phyloP scores from a whole-genome alignment of 208 protist genomes.

The Crithidia mellificae region DNA sequence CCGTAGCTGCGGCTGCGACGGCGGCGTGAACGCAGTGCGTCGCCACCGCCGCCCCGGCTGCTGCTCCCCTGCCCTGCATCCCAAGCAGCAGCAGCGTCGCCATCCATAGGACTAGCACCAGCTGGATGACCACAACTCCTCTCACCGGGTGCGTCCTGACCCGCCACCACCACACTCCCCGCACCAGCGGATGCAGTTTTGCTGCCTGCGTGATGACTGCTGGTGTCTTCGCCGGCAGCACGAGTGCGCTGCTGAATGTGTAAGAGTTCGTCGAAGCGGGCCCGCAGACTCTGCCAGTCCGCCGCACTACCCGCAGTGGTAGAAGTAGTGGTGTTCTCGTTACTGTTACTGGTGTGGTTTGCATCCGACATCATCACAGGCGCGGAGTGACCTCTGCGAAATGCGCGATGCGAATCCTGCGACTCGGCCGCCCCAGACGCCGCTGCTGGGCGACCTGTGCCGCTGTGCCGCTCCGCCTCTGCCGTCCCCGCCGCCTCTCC shows the following conservation, averaged over 20 bases:
- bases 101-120: too few relatives aligned
- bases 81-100: background rate
- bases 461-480: too few relatives aligned
- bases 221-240: background rate
- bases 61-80: too few relatives aligned
- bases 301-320: too few relatives aligned
- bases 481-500: too few relatives aligned
- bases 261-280: conserved; percentile 33
- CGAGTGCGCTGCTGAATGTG: conserved; percentile 25
- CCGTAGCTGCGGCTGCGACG: conserved; percentile 8
- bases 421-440: background rate
- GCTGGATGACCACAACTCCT: too few relatives aligned
- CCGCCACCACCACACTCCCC: too few relatives aligned
- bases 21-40: conserved; percentile 6
- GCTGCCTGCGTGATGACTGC: too few relatives aligned
- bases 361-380: background rate
- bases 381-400: conserved; percentile 19
- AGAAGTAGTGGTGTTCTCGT: too few relatives aligned
- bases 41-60: too few relatives aligned
- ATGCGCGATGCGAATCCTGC: background rate
- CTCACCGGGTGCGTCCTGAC: too few relatives aligned
- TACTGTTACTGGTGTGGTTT: background rate
- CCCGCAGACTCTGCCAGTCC: conserved; percentile 17
- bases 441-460: background rate
- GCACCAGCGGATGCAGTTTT: too few relatives aligned